Conservation (phyloP, 805 yeast species). For the Sporopachydermia lactativora region DNA sequence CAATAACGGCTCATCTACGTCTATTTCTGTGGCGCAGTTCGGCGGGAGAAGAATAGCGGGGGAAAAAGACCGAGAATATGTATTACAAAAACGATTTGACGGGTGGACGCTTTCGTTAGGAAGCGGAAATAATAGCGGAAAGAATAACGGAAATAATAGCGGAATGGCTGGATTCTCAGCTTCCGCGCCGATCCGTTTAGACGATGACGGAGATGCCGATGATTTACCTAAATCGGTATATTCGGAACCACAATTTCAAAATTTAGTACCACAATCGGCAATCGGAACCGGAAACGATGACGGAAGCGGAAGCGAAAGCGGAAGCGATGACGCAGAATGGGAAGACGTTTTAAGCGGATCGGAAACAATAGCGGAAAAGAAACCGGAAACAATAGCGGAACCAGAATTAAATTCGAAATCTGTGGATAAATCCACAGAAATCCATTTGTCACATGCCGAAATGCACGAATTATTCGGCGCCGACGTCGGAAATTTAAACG, state of each 20-base stretch:
- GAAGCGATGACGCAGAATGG: conserved; percentile 42
- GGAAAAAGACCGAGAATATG: conserved; percentile 64
- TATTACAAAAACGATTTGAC: conserved; percentile 57
- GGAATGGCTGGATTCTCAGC: too few relatives aligned
- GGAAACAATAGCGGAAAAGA: conserved; percentile 2
- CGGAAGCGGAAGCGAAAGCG: conserved; percentile 24
- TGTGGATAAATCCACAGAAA: neutral
- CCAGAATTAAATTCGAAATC: neutral
- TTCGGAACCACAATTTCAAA: conserved; percentile 2
- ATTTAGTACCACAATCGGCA: conserved; percentile 9
- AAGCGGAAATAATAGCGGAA: conserved; percentile 26
- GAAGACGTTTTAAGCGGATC: conserved; percentile 38
- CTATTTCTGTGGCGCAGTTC: conserved; percentile 7
- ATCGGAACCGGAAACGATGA: conserved; percentile 13
- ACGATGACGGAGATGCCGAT: conserved; percentile 37
- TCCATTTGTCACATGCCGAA: neutral
- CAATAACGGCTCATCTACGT: conserved; percentile 5
- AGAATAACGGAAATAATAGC: too few relatives aligned
- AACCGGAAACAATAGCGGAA: conserved; percentile 3
- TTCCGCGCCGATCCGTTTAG: conserved; percentile 27
- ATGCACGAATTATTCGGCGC: neutral
- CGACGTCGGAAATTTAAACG: neutral
- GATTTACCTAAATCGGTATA: too few relatives aligned
- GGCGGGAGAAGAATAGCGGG: conserved; percentile 58
- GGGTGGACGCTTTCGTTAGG: conserved; percentile 70